phyloP scores from a whole-genome alignment of 495 filamentous ascomycete species.

The Hypoxylon lienhwacheense region DNA sequence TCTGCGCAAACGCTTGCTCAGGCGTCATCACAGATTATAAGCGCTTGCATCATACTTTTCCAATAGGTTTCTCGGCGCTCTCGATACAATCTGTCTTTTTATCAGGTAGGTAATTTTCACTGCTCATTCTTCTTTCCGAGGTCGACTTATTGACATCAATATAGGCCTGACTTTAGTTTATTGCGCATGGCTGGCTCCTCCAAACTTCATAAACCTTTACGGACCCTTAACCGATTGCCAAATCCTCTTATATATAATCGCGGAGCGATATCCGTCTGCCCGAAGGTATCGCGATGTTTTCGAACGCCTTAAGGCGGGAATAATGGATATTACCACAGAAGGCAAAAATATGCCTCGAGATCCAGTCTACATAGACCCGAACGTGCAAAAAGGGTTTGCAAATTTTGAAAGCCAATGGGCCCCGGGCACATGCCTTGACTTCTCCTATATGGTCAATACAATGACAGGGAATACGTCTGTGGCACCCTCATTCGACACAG shows the following conservation, averaged over 20 bases:
- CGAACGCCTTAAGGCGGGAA: slow-evolving; percentile 44
- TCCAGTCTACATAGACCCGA: slow-evolving; percentile 33
- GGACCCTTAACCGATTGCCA: slow-evolving; percentile 46
- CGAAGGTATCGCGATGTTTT: slow-evolving; percentile 60
- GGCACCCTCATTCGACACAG: slow-evolving; percentile 12
- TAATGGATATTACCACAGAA: slow-evolving; percentile 34
- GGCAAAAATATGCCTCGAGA: slow-evolving; percentile 39
- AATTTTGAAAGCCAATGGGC: slow-evolving; percentile 26
- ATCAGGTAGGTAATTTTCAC: slow-evolving; percentile 45
- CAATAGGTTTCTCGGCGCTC: slow-evolving; percentile 57
- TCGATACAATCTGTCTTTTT: slow-evolving; percentile 61
- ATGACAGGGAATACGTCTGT: slow-evolving; percentile 33
- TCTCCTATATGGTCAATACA: slow-evolving; percentile 36
- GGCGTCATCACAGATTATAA: slow-evolving; percentile 57
- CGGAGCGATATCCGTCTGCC: slow-evolving; percentile 54
- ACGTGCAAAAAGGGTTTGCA: slow-evolving; percentile 31
- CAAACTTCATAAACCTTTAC: slow-evolving; percentile 31
- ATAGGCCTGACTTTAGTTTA: slow-evolving; percentile 39
- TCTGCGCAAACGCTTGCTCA: slow-evolving; percentile 54
- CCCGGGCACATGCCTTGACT: slow-evolving; percentile 26
- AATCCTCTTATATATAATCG: slow-evolving; percentile 57
- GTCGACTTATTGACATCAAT: neutral
- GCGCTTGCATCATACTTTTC: slow-evolving; percentile 53
- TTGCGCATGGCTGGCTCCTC: slow-evolving; percentile 38
- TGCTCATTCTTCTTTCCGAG: neutral